These are phyloP conservation scores for Styphnolobium japonicum DNA, from an alignment of 306 rosid species.

Conservation along the genomic window DNA sequence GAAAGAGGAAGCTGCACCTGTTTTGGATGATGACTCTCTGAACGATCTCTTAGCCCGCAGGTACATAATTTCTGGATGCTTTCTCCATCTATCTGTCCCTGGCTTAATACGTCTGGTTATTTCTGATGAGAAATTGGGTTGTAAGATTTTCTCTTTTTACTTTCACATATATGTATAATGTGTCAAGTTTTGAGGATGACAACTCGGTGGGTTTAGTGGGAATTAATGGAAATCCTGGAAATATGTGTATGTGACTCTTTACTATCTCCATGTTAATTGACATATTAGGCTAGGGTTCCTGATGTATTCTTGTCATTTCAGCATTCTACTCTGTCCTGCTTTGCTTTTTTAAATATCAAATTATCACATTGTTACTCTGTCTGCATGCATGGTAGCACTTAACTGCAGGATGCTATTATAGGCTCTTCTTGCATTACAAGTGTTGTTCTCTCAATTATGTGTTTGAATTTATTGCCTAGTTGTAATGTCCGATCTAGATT, in stretches of 20 bases:
- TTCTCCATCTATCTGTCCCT: conserved; percentile 17
- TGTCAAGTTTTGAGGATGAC: conserved; percentile 5
- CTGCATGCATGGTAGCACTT: background rate
- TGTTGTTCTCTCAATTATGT: no score
- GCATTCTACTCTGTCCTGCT: background rate
- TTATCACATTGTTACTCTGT: conserved; percentile 8
- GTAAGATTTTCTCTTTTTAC: conserved; percentile 14
- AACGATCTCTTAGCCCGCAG: conserved; percentile 97
- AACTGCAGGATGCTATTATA: background rate
- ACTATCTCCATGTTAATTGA: background rate
- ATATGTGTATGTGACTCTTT: background rate
- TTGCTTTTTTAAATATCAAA: conserved; percentile 5
- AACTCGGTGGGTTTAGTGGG: background rate
- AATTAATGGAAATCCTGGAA: conserved; percentile 5
- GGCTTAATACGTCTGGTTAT: conserved; percentile 1
- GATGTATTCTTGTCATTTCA: conserved; percentile 11
- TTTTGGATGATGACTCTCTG: conserved; percentile 89
- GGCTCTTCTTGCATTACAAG: background rate
- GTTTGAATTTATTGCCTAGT: no score
- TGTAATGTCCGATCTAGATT: background rate
- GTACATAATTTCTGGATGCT: conserved; percentile 35
- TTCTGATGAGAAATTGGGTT: background rate
- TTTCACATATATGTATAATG: conserved; percentile 14
- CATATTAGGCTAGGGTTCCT: background rate
- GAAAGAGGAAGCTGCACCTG: conserved; percentile 99